Conservation (phyloP, 441 rosid genomes). For the Daphne laureola region DNA sequence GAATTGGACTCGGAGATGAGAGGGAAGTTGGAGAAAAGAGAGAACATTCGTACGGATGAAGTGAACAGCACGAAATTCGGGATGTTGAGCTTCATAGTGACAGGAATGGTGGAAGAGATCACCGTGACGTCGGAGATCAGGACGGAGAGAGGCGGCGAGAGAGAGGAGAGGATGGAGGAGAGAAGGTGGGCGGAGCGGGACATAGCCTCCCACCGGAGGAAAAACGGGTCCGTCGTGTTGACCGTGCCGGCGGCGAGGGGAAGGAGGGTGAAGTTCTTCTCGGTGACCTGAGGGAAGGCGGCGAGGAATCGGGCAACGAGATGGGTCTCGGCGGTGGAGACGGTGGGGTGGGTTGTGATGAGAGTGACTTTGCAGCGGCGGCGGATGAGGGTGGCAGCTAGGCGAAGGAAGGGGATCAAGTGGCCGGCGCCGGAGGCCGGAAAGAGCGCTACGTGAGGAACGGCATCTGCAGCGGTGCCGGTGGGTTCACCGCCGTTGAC, state of each 20-base stretch:
- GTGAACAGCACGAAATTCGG: conserved; percentile 20
- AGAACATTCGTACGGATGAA: conserved; percentile 20
- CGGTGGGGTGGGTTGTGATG: conserved; percentile 19
- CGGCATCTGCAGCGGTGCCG: neutral
- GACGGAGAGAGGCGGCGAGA: conserved; percentile 15
- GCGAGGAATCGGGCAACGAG: conserved; percentile 19
- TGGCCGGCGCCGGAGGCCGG: conserved; percentile 25
- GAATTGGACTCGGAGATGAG: neutral
- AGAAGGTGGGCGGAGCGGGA: conserved; percentile 23
- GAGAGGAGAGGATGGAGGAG: conserved; percentile 17
- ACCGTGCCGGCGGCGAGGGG: conserved; percentile 8
- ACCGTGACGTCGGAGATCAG: conserved; percentile 19
- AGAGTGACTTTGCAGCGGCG: conserved; percentile 20
- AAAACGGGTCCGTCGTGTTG: conserved; percentile 22
- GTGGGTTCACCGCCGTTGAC: too few species aligned
- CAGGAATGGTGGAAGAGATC: conserved; percentile 13
- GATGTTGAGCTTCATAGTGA: conserved; percentile 16
- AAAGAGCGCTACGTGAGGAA: conserved; percentile 20
- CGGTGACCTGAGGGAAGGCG: conserved; percentile 19
- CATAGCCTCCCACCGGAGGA: conserved; percentile 17
- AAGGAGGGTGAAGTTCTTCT: conserved; percentile 15
- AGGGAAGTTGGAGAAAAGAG: conserved; percentile 15
- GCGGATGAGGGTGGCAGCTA: conserved; percentile 18
- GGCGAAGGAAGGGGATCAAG: conserved; percentile 21
- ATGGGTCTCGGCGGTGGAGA: conserved; percentile 24